A percentile compares a stretch with the other conserved stretches of the same genome.
These are phyloP conservation scores for Trypanosomatidae sp. DNA, from an alignment of 208 protist species.

Conservation along the genomic window DNA sequence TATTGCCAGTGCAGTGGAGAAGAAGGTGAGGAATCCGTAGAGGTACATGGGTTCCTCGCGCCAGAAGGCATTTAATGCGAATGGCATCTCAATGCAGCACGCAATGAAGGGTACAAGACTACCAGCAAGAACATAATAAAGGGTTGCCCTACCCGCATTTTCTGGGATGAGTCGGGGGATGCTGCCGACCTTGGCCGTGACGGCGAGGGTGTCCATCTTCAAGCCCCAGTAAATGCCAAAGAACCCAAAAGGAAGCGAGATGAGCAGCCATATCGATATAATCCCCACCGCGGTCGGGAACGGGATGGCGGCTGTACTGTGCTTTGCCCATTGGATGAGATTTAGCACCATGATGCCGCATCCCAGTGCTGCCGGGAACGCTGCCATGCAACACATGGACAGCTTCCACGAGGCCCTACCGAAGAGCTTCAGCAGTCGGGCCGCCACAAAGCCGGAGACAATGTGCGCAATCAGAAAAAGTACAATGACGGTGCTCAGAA, in stretches of 20 bases:
- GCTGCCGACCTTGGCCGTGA: slow-evolving; percentile 86
- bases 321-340: slow-evolving; percentile 59
- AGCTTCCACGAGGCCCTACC: slow-evolving; percentile 81
- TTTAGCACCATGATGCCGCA: slow-evolving; percentile 61
- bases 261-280: slow-evolving; percentile 74
- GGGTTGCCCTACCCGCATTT: slow-evolving; percentile 26
- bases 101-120: slow-evolving; percentile 97
- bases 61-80: slow-evolving; percentile 94
- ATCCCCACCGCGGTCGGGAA: slow-evolving; percentile 61
- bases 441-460: slow-evolving; percentile 88
- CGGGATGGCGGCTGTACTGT: slow-evolving; percentile 60
- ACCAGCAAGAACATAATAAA: slow-evolving; percentile 40
- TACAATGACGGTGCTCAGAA: slow-evolving; percentile 80
- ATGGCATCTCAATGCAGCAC: slow-evolving; percentile 97
- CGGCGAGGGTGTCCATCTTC: slow-evolving; percentile 51
- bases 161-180: slow-evolving; percentile 95
- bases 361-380: slow-evolving; percentile 43
- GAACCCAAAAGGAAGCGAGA: slow-evolving; percentile 94
- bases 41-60: slow-evolving; percentile 95
- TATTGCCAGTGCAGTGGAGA: slow-evolving; percentile 92
- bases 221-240: slow-evolving; percentile 93
- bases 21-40: slow-evolving; percentile 95
- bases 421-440: slow-evolving; percentile 88
- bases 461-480: slow-evolving; percentile 65
- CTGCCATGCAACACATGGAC: slow-evolving; percentile 49